Percentiles rank a stretch among this genome's conserved stretches.
Evolutionary conservation across 164 flowering plant genomes (phyloP).

Genomic region (Protea cynaroides): DNA sequence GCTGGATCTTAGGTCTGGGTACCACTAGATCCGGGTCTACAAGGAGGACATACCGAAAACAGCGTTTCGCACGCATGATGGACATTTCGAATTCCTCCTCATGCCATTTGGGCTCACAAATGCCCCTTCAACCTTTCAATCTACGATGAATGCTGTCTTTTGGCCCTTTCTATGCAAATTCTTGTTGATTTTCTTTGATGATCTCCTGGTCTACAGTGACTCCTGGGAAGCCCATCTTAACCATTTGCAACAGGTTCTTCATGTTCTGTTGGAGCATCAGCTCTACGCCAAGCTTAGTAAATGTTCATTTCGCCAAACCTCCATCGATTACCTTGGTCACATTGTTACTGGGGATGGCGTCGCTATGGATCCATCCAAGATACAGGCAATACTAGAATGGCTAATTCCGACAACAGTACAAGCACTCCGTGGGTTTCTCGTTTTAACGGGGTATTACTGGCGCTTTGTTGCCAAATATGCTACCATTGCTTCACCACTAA

Average conservation of each 20-base stretch:
- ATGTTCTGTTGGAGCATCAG: neutral
- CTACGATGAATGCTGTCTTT: neutral
- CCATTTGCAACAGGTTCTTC: neutral
- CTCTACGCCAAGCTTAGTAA: neutral
- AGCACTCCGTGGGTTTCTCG: neutral
- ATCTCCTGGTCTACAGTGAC: neutral
- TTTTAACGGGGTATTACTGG: neutral
- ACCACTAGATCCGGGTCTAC: neutral
- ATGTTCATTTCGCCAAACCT: neutral
- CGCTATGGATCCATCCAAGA: neutral
- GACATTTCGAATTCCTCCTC: neutral
- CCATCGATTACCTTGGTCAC: neutral
- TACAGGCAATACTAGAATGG: neutral
- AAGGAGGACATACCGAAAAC: neutral
- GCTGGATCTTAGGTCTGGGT: neutral
- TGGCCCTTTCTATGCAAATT: neutral
- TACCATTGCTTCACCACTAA: neutral
- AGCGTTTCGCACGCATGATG: neutral
- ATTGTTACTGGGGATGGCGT: neutral
- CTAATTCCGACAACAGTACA: neutral
- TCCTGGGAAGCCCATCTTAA: too few species aligned
- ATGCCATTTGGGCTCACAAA: neutral
- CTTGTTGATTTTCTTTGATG: neutral
- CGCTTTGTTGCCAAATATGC: neutral
- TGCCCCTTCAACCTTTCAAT: neutral